Conservation (phyloP, 345 rosid genomes). For the Iberis pinnata region DNA sequence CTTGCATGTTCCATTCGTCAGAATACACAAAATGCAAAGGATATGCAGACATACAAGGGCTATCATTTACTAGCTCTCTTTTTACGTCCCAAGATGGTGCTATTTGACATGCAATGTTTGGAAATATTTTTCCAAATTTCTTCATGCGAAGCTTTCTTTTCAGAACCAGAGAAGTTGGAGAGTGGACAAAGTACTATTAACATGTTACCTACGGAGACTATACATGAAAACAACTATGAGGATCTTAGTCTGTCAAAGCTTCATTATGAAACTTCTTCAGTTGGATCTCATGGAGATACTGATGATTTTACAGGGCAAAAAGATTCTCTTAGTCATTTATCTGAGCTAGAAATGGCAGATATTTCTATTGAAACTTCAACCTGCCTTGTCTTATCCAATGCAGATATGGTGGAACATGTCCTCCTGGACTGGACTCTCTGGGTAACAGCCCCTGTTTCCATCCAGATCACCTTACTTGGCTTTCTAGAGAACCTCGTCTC, state of each 20-base stretch:
- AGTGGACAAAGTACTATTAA: constrained; percentile 30
- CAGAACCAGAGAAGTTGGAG: constrained; percentile 76
- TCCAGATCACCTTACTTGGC: constrained; percentile 86
- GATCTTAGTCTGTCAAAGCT: constrained; percentile 68
- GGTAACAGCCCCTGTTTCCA: constrained; percentile 86
- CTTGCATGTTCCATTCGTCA: constrained; percentile 94
- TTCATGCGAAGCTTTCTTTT: constrained; percentile 98
- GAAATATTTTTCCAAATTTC: constrained; percentile 96
- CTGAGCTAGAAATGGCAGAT: constrained; percentile 93
- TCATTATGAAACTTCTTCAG: constrained; percentile 72
- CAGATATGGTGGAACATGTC: constrained; percentile 99
- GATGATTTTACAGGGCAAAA: constrained; percentile 87
- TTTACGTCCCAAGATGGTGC: constrained; percentile 74
- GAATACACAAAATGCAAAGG: constrained; percentile 86
- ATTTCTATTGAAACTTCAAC: constrained; percentile 79
- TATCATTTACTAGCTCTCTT: constrained; percentile 94
- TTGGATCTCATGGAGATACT: constrained; percentile 91
- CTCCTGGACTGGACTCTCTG: constrained; percentile 98
- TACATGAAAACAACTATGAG: constrained; percentile 68
- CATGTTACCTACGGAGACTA: constrained; percentile 43
- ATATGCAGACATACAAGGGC: constrained; percentile 94
- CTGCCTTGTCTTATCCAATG: constrained; percentile 92
- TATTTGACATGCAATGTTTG: constrained; percentile 92
- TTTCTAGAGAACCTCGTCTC: constrained; percentile 98
- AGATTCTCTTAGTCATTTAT: constrained; percentile 84